Conservation (phyloP, 106 monocot species). For the Phalaenopsis equestris region DNA sequence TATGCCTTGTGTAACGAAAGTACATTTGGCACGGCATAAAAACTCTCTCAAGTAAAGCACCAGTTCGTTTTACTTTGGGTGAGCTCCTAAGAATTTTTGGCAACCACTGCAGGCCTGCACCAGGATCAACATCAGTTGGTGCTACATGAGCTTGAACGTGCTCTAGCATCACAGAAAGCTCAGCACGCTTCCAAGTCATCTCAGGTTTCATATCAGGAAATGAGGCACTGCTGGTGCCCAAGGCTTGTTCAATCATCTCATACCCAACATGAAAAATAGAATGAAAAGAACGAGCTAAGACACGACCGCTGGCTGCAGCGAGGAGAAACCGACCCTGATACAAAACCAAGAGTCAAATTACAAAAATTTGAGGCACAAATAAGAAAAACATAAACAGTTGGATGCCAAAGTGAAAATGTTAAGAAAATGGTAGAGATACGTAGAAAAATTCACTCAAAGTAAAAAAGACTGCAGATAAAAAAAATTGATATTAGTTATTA, state of each 20-base stretch:
- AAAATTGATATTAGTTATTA: neutral
- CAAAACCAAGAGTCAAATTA: neutral
- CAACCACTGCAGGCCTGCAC: conserved; percentile 98
- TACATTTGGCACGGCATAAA: conserved; percentile 99
- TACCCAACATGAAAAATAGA: conserved; percentile 88
- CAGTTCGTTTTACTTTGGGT: conserved; percentile 88
- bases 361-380: neutral
- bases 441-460: neutral
- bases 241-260: conserved; percentile 83
- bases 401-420: neutral
- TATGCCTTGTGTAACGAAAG: conserved; percentile 91
- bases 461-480: neutral
- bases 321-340: conserved; percentile 97
- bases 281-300: conserved; percentile 87
- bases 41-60: conserved; percentile 95
- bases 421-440: neutral
- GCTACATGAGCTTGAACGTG: conserved; percentile 99
- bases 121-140: conserved; percentile 99
- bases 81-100: conserved; percentile 82
- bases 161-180: conserved; percentile 86
- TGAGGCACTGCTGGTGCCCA: conserved; percentile 29
- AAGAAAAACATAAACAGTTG: neutral
- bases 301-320: conserved; percentile 92
- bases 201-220: conserved; percentile 54
- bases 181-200: conserved; percentile 78